phyloP scores from a whole-genome alignment of 2,329 filamentous ascomycete species.

The Venturiaceae sp. region DNA sequence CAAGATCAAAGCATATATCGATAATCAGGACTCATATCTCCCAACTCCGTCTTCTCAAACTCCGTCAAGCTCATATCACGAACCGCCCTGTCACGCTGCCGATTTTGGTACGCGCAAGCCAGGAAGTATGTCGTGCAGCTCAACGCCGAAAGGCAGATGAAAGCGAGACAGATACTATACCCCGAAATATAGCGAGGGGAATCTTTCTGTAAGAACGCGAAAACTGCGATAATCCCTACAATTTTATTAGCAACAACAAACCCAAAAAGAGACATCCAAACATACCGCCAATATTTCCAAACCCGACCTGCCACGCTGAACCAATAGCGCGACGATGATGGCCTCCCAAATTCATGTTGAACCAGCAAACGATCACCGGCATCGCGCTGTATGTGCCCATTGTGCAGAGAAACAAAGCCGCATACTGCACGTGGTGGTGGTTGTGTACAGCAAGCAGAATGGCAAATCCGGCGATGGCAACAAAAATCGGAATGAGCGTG shows the following conservation, averaged over 20 bases:
- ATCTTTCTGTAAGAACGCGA: conserved; percentile 45
- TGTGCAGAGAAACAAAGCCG: conserved; percentile 70
- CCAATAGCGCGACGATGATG: conserved; percentile 40
- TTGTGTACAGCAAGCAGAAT: conserved; percentile 66
- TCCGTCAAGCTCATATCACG: conserved; percentile 44
- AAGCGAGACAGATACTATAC: conserved; percentile 68
- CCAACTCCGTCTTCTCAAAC: conserved; percentile 52
- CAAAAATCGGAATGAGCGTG: conserved; percentile 54
- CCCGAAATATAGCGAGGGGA: conserved; percentile 60
- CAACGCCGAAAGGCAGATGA: conserved; percentile 57
- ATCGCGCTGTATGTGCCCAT: conserved; percentile 79
- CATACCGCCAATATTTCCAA: conserved; percentile 2
- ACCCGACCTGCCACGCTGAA: conserved; percentile 32
- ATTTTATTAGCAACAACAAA: conserved; percentile 23
- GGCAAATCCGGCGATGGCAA: conserved; percentile 65
- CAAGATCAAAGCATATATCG: conserved; percentile 41
- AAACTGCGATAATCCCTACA: conserved; percentile 43
- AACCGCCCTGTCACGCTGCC: conserved; percentile 40
- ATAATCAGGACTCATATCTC: conserved; percentile 51
- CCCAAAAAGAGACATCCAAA: background rate
- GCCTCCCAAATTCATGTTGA: conserved; percentile 44
- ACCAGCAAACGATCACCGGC: conserved; percentile 62
- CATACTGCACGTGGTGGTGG: conserved; percentile 53
- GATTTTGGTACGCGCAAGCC: conserved; percentile 52
- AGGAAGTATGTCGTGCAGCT: conserved; percentile 51